These are phyloP conservation scores for Avena sativa DNA, from an alignment of 176 grass and related monocot species.

Conservation along the genomic window DNA sequence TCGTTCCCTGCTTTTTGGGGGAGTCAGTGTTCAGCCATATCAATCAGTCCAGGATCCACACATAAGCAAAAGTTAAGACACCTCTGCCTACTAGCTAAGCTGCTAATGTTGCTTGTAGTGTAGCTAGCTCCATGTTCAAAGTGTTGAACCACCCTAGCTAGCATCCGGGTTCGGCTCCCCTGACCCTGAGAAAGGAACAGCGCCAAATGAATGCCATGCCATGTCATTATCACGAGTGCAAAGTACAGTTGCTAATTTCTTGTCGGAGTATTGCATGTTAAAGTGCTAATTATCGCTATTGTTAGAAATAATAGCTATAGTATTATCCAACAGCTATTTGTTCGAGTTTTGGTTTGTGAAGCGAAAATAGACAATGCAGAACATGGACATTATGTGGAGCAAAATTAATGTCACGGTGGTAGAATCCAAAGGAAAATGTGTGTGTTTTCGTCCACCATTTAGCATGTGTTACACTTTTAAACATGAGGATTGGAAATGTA, in stretches of 20 bases:
- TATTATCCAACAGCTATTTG: too few species aligned
- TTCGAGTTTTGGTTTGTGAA: too few species aligned
- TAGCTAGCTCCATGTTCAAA: conserved; percentile 26
- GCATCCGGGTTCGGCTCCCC: conserved; percentile 1
- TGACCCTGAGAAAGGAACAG: conserved; percentile 3
- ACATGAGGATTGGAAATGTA: too few species aligned
- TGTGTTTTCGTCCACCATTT: too few species aligned
- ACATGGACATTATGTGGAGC: too few species aligned
- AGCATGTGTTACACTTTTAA: too few species aligned
- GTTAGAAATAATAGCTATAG: too few species aligned
- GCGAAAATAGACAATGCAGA: too few species aligned
- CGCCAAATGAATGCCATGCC: not conserved
- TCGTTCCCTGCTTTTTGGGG: not conserved
- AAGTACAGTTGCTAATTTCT: conserved; percentile 3
- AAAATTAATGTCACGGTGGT: too few species aligned
- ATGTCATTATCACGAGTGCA: not conserved
- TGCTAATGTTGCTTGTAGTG: not conserved
- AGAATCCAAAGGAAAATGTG: too few species aligned
- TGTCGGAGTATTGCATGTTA: not conserved
- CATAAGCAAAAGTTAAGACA: not conserved
- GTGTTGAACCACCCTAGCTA: conserved; percentile 1
- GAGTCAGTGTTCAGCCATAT: not conserved
- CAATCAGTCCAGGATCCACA: conserved; percentile 20
- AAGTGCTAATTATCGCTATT: too few species aligned
- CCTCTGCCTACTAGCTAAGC: not conserved